Percentiles rank a stretch among this genome's conserved stretches.
Evolutionary conservation across 2,329 filamentous ascomycete genomes (phyloP).

Genomic region (Cladosporium sp.): DNA sequence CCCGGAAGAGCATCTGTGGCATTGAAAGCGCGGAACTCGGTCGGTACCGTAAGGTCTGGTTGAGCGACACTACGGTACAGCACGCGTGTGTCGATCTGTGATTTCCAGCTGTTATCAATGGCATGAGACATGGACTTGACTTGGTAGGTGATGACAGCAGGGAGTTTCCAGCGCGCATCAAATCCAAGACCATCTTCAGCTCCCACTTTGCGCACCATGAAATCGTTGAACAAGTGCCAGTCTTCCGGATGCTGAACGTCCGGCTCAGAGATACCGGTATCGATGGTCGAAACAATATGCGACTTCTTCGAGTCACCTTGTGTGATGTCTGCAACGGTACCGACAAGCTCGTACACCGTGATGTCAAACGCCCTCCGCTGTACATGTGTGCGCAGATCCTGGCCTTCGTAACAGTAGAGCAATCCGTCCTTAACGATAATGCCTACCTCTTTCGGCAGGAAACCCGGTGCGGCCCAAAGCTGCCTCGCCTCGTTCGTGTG

Average conservation of each 20-base stretch:
- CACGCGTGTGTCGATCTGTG: slow-evolving; percentile 75
- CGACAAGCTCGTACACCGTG: slow-evolving; percentile 85
- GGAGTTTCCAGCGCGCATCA: slow-evolving; percentile 86
- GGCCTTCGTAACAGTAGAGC: slow-evolving; percentile 90
- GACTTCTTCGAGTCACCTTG: slow-evolving; percentile 79
- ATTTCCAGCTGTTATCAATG: slow-evolving; percentile 83
- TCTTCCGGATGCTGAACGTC: slow-evolving; percentile 59
- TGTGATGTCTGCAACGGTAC: slow-evolving; percentile 85
- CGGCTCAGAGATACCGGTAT: slow-evolving; percentile 66
- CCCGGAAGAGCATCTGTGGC: slow-evolving; percentile 54
- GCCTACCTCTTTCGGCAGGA: slow-evolving; percentile 90
- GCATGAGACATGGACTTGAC: slow-evolving; percentile 73
- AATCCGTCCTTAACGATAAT: slow-evolving; percentile 87
- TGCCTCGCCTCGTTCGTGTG: slow-evolving; percentile 69
- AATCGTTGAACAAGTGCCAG: slow-evolving; percentile 98
- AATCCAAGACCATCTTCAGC: slow-evolving; percentile 84
- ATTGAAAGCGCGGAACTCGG: slow-evolving; percentile 27
- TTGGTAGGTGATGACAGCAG: slow-evolving; percentile 83
- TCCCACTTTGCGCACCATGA: slow-evolving; percentile 76
- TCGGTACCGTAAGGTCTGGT: slow-evolving; percentile 28
- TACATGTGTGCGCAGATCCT: slow-evolving; percentile 76
- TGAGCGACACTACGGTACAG: slow-evolving; percentile 69
- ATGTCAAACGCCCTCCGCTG: slow-evolving; percentile 77
- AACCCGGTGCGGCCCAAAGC: slow-evolving; percentile 84
- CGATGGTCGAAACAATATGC: slow-evolving; percentile 86